Evolutionary conservation across 1,284 basidiomycete species (phyloP).

Genomic region (Leccinum subrobustum): DNA sequence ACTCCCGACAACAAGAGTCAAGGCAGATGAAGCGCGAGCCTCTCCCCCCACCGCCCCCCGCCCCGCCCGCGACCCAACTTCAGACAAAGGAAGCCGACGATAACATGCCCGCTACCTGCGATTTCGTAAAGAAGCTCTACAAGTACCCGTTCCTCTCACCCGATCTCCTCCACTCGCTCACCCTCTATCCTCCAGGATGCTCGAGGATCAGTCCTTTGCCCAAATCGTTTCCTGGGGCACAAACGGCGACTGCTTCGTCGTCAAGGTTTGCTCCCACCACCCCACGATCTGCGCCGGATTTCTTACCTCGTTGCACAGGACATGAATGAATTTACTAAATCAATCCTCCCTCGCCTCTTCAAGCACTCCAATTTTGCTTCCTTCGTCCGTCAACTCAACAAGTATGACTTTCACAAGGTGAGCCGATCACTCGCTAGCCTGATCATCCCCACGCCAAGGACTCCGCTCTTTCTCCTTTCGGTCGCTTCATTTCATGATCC

Average conservation of each 20-base stretch:
- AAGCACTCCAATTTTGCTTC: conserved; percentile 97
- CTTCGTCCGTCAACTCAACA: conserved; percentile 95
- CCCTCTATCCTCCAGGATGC: conserved; percentile 60
- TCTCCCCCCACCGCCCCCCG: conserved; percentile 20
- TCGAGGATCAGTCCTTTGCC: conserved; percentile 76
- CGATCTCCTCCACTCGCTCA: background rate
- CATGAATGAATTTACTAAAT: conserved; percentile 97
- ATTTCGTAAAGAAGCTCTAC: conserved; percentile 95
- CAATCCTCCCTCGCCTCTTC: conserved; percentile 92
- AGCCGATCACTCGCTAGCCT: conserved; percentile 19
- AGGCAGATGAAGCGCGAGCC: conserved; percentile 34
- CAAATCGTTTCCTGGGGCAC: conserved; percentile 87
- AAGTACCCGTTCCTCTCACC: conserved; percentile 46
- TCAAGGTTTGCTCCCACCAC: conserved; percentile 55
- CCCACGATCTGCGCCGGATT: conserved; percentile 3
- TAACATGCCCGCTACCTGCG: conserved; percentile 72
- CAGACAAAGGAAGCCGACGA: conserved; percentile 43
- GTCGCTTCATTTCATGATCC: conserved; percentile 9
- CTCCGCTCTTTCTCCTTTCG: conserved; percentile 1
- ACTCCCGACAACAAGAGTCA: conserved; percentile 15
- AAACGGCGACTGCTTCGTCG: conserved; percentile 87
- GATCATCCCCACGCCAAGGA: background rate
- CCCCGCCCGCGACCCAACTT: conserved; percentile 13
- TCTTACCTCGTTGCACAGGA: conserved; percentile 48
- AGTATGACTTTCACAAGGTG: conserved; percentile 98